Conservation (phyloP, 176 grass and related monocot species). For the Panicum miliaceum region DNA sequence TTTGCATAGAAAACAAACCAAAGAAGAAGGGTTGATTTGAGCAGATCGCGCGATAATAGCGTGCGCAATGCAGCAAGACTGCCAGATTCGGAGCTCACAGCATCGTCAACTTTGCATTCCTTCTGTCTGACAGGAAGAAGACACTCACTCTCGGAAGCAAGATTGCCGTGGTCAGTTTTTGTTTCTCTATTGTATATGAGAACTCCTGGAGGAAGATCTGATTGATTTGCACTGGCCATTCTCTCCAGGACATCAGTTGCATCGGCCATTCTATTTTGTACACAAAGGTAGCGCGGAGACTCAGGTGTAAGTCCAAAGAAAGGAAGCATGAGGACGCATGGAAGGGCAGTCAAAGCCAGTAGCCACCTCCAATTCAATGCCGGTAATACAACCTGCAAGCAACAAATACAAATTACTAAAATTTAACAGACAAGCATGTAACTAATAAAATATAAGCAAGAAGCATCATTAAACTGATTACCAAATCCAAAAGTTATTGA, state of each 20-base stretch:
- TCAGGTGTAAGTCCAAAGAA: conserved; percentile 71
- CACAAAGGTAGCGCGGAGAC: conserved; percentile 83
- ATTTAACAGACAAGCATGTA: not conserved
- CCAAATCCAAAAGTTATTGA: not conserved
- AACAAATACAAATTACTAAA: conserved; percentile 23
- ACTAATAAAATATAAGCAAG: conserved; percentile 5
- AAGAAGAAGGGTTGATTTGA: conserved; percentile 79
- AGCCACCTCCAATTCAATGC: conserved; percentile 74
- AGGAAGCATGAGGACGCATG: conserved; percentile 73
- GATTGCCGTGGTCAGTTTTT: conserved; percentile 32
- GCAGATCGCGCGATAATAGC: conserved; percentile 60
- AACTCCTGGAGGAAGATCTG: conserved; percentile 67
- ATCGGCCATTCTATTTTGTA: conserved; percentile 60
- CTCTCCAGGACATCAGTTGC: conserved; percentile 67
- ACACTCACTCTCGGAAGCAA: conserved; percentile 45
- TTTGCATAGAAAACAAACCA: conserved; percentile 83
- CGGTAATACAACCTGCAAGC: conserved; percentile 53
- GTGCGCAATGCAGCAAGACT: conserved; percentile 43
- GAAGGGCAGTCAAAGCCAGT: conserved; percentile 66
- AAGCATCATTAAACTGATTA: not conserved
- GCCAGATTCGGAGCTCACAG: conserved; percentile 33
- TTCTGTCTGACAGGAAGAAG: conserved; percentile 47
- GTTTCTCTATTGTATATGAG: conserved; percentile 48
- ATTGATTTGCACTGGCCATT: conserved; percentile 65
- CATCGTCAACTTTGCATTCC: conserved; percentile 25